A percentile compares a stretch with the other conserved stretches of the same genome.
Evolutionary conservation across 179 eudicot genomes (phyloP).

Genomic region (Spergularia azorica): DNA sequence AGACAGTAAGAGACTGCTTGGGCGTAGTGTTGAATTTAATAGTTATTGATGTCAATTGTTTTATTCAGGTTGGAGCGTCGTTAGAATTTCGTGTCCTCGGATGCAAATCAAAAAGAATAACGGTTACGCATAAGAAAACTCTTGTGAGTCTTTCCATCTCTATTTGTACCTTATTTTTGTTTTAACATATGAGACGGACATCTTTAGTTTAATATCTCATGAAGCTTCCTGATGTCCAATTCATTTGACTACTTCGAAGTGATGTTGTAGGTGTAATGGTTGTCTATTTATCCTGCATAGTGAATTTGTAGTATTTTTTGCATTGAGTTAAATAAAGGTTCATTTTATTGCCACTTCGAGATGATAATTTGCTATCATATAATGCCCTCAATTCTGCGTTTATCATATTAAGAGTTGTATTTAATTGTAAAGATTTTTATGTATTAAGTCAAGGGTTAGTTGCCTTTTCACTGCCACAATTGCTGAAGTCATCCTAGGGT

Average conservation of each 20-base stretch:
- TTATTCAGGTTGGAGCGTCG: conserved; percentile 85
- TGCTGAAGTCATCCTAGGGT: too few species aligned
- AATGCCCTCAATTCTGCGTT: neutral
- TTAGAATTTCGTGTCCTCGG: conserved; percentile 93
- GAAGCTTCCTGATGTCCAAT: neutral
- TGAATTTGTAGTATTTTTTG: neutral
- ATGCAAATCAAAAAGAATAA: conserved; percentile 95
- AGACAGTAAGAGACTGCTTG: too few species aligned
- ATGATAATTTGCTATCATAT: neutral
- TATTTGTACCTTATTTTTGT: neutral
- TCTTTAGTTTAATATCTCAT: too few species aligned
- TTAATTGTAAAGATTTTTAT: neutral
- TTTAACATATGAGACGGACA: too few species aligned
- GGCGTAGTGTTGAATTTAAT: too few species aligned
- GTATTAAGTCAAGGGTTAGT: neutral
- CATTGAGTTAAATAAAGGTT: neutral
- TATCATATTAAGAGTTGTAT: neutral
- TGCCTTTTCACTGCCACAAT: too few species aligned
- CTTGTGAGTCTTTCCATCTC: conserved; percentile 57
- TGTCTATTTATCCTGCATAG: neutral
- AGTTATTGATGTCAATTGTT: conserved; percentile 3
- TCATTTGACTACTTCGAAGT: neutral
- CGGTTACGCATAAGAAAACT: conserved; percentile 96
- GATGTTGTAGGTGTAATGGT: neutral
- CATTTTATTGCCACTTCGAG: neutral